A percentile compares a stretch with the other conserved stretches of the same genome.
Evolutionary conservation across 495 filamentous ascomycete genomes (phyloP).

Genomic region (Hypoxylon rickii): DNA sequence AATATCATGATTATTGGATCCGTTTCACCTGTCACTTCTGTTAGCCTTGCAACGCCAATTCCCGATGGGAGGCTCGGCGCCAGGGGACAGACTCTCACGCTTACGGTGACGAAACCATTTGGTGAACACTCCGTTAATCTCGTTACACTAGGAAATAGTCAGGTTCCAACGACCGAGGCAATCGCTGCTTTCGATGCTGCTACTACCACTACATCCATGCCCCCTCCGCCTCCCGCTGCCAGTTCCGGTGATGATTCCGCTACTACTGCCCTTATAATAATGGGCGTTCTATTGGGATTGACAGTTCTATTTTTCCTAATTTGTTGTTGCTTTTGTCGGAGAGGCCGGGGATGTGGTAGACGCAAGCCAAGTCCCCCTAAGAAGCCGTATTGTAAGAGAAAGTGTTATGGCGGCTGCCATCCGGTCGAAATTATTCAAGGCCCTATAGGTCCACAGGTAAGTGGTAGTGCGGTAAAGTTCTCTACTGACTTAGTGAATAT

Average conservation of each 20-base stretch:
- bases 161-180: background rate
- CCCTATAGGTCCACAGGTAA: too few relatives aligned
- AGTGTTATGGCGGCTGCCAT: too few relatives aligned
- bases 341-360: background rate
- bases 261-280: slow-evolving; percentile 24
- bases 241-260: slow-evolving; percentile 4
- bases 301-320: slow-evolving; percentile 5
- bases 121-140: background rate
- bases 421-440: too few relatives aligned
- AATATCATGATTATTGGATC: slow-evolving; percentile 11
- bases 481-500: too few relatives aligned
- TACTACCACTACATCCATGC: slow-evolving; percentile 1
- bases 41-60: slow-evolving; percentile 1
- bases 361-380: too few relatives aligned
- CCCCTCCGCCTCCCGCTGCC: too few relatives aligned
- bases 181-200: background rate
- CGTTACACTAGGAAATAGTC: slow-evolving; percentile 4
- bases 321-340: slow-evolving; percentile 17
- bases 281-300: slow-evolving; percentile 18
- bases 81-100: slow-evolving; percentile 2
- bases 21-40: background rate
- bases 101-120: slow-evolving; percentile 8
- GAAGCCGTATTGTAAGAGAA: too few relatives aligned
- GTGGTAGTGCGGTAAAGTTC: too few relatives aligned
- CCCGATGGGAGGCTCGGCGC: background rate